These are phyloP conservation scores for Yamadazyma diddensiae DNA, from an alignment of 1,139 yeast genomes.

Conservation along the genomic window DNA sequence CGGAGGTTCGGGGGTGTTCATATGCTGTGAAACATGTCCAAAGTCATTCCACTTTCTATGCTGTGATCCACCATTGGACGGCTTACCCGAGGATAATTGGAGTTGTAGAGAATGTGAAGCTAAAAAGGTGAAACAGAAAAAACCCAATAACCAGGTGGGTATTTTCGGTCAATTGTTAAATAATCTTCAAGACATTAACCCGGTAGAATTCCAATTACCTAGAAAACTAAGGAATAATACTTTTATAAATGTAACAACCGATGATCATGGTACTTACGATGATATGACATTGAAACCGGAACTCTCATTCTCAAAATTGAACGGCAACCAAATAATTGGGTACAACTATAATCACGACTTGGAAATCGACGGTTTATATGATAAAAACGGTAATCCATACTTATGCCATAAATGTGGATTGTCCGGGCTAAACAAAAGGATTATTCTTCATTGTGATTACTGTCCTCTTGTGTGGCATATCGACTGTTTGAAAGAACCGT, in stretches of 20 bases:
- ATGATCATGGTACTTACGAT: constrained; percentile 67
- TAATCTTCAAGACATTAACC: constrained; percentile 58
- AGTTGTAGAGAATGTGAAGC: constrained; percentile 71
- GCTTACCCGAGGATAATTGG: constrained; percentile 89
- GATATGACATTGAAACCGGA: constrained; percentile 58
- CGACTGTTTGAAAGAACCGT: constrained; percentile 80
- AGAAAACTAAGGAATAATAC: constrained; percentile 59
- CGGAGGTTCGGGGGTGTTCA: constrained; percentile 81
- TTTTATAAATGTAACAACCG: constrained; percentile 70
- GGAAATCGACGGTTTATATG: constrained; percentile 65
- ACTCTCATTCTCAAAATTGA: constrained; percentile 36
- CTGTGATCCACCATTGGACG: constrained; percentile 83
- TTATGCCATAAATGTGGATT: constrained; percentile 75
- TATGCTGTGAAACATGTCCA: constrained; percentile 94
- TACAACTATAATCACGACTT: constrained; percentile 42
- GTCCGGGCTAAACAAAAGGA: constrained; percentile 55
- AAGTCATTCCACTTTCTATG: constrained; percentile 89
- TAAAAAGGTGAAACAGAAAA: constrained; percentile 16
- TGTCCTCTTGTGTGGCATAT: constrained; percentile 90
- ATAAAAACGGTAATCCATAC: constrained; percentile 60
- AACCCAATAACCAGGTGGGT: constrained; percentile 45
- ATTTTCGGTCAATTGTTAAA: constrained; percentile 65
- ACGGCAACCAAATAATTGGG: constrained; percentile 39
- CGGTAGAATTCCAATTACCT: constrained; percentile 74
- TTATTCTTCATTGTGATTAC: constrained; percentile 76